Percentiles rank a stretch among this genome's conserved stretches.
phyloP scores from a whole-genome alignment of 1,284 basidiomycete genomes.

The Pholiota adiposa region DNA sequence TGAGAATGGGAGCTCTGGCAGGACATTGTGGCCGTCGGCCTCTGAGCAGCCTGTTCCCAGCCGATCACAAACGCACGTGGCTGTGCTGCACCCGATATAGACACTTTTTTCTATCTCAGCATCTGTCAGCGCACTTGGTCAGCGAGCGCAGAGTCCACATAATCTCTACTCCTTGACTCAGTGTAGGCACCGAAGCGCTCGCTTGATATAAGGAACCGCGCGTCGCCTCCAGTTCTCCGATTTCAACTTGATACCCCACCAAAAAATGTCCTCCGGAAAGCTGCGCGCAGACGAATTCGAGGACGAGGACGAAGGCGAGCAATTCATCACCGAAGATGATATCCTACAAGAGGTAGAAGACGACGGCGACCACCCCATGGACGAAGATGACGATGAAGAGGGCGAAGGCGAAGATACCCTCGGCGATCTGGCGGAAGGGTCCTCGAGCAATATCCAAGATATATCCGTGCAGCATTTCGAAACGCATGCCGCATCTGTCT shows the following conservation, averaged over 20 bases:
- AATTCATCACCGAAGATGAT: constrained; percentile 66
- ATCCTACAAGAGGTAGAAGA: constrained; percentile 67
- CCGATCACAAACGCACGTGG: constrained; percentile 19
- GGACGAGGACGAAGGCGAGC: constrained; percentile 46
- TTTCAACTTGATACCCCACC: constrained; percentile 1
- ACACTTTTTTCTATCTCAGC: constrained; percentile 27
- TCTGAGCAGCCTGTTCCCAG: neutral
- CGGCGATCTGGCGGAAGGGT: constrained; percentile 42
- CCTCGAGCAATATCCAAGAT: constrained; percentile 48
- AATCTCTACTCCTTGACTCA: constrained; percentile 14
- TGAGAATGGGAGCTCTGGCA: neutral
- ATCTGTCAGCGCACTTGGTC: constrained; percentile 17
- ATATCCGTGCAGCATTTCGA: constrained; percentile 73
- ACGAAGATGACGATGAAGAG: constrained; percentile 64
- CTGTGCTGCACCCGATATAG: constrained; percentile 31
- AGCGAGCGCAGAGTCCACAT: constrained; percentile 5
- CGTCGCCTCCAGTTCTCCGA: neutral
- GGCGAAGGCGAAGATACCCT: constrained; percentile 47
- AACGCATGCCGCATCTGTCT: constrained; percentile 78
- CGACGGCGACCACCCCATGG: constrained; percentile 76
- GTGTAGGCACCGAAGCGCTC: neutral
- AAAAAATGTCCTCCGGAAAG: constrained; percentile 35
- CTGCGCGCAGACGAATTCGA: constrained; percentile 35
- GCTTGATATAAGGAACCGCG: constrained; percentile 1
- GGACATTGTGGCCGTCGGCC: constrained; percentile 5